Conservation (phyloP, 2,329 filamentous ascomycete genomes). For the Cordyceps militaris region DNA sequence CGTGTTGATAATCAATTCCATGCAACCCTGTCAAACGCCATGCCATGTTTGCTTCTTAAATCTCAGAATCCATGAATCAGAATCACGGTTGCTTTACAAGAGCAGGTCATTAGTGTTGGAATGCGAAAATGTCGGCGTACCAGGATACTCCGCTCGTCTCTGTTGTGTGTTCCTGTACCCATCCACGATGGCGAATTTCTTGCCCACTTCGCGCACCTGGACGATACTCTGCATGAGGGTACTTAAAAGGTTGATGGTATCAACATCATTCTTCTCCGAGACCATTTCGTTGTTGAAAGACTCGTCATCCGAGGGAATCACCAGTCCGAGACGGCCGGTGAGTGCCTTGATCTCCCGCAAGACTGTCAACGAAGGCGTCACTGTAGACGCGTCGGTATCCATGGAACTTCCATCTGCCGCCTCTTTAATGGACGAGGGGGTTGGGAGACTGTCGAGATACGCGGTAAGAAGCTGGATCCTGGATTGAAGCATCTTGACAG, state of each 20-base stretch:
- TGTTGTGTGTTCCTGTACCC: conserved; percentile 20
- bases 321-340: conserved; percentile 72
- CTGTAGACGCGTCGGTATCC: conserved; percentile 29
- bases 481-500: conserved; percentile 84
- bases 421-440: conserved; percentile 50
- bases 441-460: conserved; percentile 71
- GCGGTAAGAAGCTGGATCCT: conserved; percentile 63
- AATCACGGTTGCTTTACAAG: conserved; percentile 16
- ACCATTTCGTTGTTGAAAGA: conserved; percentile 64
- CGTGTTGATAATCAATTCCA: background rate
- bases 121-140: conserved; percentile 20
- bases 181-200: conserved; percentile 62
- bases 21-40: conserved; percentile 9
- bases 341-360: conserved; percentile 85
- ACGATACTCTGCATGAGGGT: conserved; percentile 66
- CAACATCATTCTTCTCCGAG: conserved; percentile 77
- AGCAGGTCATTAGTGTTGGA: conserved; percentile 26
- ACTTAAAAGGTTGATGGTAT: conserved; percentile 68
- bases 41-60: conserved; percentile 1
- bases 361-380: conserved; percentile 57
- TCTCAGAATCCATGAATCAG: background rate
- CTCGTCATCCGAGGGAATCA: conserved; percentile 62
- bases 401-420: conserved; percentile 23
- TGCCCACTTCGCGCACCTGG: conserved; percentile 65
- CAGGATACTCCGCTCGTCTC: conserved; percentile 19